Evolutionary conservation across 768 basidiomycete genomes (phyloP).

Genomic region (Nevesoporus exiguus): DNA sequence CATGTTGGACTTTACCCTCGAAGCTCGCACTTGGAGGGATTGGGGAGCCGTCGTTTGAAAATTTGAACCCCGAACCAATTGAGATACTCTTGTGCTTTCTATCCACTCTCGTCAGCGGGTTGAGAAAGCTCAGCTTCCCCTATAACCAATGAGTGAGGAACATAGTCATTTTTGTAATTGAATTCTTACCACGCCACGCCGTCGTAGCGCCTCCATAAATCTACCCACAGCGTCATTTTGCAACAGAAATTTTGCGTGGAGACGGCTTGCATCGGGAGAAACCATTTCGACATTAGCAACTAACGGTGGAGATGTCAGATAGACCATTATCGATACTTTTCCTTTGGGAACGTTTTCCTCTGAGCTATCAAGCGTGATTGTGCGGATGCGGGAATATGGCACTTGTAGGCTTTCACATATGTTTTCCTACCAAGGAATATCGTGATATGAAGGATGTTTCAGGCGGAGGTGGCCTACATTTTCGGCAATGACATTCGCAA

Average conservation of each 20-base stretch:
- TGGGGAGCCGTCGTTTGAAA: conserved; percentile 21
- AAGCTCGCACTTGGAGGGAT: conserved; percentile 25
- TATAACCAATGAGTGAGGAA: conserved; percentile 9
- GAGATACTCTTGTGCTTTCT: conserved; percentile 23
- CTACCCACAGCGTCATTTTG: conserved; percentile 30
- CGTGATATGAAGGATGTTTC: conserved; percentile 1
- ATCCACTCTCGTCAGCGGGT: conserved; percentile 8
- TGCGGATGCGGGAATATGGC: conserved; percentile 35
- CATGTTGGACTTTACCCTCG: conserved; percentile 33
- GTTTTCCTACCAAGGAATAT: conserved; percentile 38
- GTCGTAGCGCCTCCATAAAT: conserved; percentile 41
- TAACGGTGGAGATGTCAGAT: conserved; percentile 37
- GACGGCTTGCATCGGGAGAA: conserved; percentile 14
- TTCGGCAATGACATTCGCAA: conserved; percentile 43
- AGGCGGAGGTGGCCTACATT: conserved; percentile 10
- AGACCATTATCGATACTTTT: conserved; percentile 28
- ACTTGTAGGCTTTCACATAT: conserved; percentile 50
- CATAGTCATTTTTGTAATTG: background rate
- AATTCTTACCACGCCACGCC: conserved; percentile 45
- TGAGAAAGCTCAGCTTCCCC: conserved; percentile 32
- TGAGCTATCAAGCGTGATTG: conserved; percentile 25
- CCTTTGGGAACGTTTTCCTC: conserved; percentile 17
- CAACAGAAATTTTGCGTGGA: conserved; percentile 39
- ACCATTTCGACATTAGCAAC: conserved; percentile 33
- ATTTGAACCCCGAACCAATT: conserved; percentile 26